A percentile compares a stretch with the other conserved stretches of the same genome.
Conservation (phyloP, 768 basidiomycete species). For the Serendipita sp. region DNA sequence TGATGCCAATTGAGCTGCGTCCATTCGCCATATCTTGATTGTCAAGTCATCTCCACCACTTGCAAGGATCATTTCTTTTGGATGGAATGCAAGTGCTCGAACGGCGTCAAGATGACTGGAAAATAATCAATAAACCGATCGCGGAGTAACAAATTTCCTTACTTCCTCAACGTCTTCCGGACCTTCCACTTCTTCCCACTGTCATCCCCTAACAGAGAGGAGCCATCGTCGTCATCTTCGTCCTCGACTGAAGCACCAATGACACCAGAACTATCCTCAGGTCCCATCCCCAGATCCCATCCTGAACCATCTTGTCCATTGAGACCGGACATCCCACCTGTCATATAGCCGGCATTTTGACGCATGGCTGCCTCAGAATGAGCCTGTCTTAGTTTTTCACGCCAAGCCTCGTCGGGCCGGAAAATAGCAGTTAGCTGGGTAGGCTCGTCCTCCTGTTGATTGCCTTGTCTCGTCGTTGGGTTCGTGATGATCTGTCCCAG, state of each 20-base stretch:
- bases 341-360: neutral
- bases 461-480: conserved; percentile 10
- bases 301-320: neutral
- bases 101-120: conserved; percentile 85
- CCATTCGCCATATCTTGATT: conserved; percentile 90
- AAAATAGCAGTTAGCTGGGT: conserved; percentile 63
- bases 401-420: conserved; percentile 83
- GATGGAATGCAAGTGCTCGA: conserved; percentile 79
- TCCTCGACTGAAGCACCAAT: conserved; percentile 29
- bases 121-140: conserved; percentile 5
- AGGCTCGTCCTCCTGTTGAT: conserved; percentile 34
- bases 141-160: conserved; percentile 22
- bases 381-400: conserved; percentile 30
- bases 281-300: conserved; percentile 15
- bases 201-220: conserved; percentile 45
- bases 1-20: conserved; percentile 56
- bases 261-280: conserved; percentile 20
- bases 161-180: conserved; percentile 81
- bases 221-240: conserved; percentile 44
- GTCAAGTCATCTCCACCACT: conserved; percentile 92
- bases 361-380: conserved; percentile 1
- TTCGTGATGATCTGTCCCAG: neutral
- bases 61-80: conserved; percentile 69
- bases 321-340: neutral
- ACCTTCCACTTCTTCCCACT: conserved; percentile 68